Base-by-base conservation (phyloP, 345 rosid species). In the Garcia nutans region DNA sequence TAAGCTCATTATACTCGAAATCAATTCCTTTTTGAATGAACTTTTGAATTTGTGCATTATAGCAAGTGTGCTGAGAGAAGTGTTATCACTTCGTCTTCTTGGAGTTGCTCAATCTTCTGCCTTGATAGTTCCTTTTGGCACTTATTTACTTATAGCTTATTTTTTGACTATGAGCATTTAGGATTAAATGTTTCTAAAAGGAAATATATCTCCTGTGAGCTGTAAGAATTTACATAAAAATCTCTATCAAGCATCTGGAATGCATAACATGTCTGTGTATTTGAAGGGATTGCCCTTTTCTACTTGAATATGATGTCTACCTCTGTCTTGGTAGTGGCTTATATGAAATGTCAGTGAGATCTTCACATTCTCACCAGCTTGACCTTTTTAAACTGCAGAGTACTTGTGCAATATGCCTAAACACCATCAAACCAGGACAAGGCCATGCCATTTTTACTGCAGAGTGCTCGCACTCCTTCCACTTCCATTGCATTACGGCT, bases 381-480 rank as follows among this genome's bases (percentile, higher is more conserved):
- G 2, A 71, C 52, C 54, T 41, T 54, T 74, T n/a, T 22, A 47
- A 80, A 72, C 37, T 90, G 89, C 93, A 95, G 99, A 89, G 74
- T 77, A 87, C 87, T 1, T 80, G 82, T 63, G 75, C 82, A 20
- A 79, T 79, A 69, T 79, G 82, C 76, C 67, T 79, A 17, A 75
- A 66, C n/a, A 37, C 24, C 78, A 69, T 79, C 61, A 79, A 79
- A 65, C 71, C 74, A 17, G 82, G 82, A 49, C 70, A 74, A 20
- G 82, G 82, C 58, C 78, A 79, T 16, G 82, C 82, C 37, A 79
- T 79, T 52, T 79, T 79, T 22, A 79, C 75, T 5, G 78, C 82
- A 10, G 82, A 79, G 65, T 79, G 82, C 67, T 79, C 82, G 28
- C 82, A 79, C 59, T 74, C 82, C 2, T 79, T 79, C 65, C 82